Conservation (phyloP, 768 basidiomycete species). For the Pisolithus orientalis region DNA sequence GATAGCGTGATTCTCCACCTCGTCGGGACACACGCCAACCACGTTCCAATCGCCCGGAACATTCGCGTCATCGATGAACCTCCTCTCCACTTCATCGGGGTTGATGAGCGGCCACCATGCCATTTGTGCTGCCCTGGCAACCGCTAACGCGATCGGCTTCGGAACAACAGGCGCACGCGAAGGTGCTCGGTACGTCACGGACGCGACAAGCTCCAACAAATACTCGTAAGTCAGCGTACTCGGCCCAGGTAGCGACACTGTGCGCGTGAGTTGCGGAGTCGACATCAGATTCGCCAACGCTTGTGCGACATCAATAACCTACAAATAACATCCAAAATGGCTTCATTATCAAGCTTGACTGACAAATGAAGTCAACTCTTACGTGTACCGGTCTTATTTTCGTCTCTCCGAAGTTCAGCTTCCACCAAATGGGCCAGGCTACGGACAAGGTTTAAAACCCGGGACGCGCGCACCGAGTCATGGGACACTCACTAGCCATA, state of each 20-base stretch:
- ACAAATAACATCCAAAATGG: slow-evolving; percentile 4
- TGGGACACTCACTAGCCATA: slow-evolving; percentile 66
- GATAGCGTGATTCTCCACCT: slow-evolving; percentile 85
- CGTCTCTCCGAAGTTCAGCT: slow-evolving; percentile 83
- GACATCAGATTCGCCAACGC: slow-evolving; percentile 74
- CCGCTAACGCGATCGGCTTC: slow-evolving; percentile 55
- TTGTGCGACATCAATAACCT: slow-evolving; percentile 94
- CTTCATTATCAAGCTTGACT: slow-evolving; percentile 9
- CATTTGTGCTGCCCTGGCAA: slow-evolving; percentile 56
- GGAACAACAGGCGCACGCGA: slow-evolving; percentile 73
- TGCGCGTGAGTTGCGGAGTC: slow-evolving; percentile 56
- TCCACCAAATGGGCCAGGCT: slow-evolving; percentile 94
- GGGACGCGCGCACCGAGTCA: slow-evolving; percentile 3
- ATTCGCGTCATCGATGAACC: slow-evolving; percentile 78
- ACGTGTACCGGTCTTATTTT: slow-evolving; percentile 90
- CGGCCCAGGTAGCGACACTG: slow-evolving; percentile 83
- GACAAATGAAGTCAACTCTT: slow-evolving; percentile 27
- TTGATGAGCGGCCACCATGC: slow-evolving; percentile 90
- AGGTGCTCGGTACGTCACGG: slow-evolving; percentile 71
- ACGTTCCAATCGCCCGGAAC: slow-evolving; percentile 77
- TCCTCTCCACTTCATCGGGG: slow-evolving; percentile 86
- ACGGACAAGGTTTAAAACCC: slow-evolving; percentile 7
- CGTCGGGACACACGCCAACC: slow-evolving; percentile 74
- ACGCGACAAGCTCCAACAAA: slow-evolving; percentile 69
- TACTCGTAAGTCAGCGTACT: slow-evolving; percentile 80